Percentiles rank a stretch among this genome's conserved stretches.
Conservation (phyloP, 139 green algal species). For the Chlorella ohadii region DNA sequence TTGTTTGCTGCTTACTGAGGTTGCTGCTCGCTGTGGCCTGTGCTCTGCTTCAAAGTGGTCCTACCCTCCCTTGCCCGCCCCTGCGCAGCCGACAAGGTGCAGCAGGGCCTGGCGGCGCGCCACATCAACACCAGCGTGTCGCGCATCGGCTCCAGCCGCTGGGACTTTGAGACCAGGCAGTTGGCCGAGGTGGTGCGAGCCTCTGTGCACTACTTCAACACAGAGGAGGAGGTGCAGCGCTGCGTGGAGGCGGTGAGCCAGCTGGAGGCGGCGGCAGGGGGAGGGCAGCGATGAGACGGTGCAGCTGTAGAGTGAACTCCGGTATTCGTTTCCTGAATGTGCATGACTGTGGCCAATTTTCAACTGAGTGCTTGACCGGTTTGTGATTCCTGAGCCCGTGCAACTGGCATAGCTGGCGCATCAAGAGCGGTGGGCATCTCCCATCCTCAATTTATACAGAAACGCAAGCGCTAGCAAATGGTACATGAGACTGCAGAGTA, state of each 20-base stretch:
- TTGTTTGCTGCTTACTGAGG: neutral
- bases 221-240: slow-evolving; percentile 53
- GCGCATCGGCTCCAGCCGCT: slow-evolving; percentile 42
- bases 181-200: slow-evolving; percentile 61
- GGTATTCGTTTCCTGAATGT: too few relatives aligned
- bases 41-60: neutral
- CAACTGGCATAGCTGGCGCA: too few relatives aligned
- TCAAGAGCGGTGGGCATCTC: too few relatives aligned
- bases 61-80: neutral
- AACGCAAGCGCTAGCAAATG: too few relatives aligned
- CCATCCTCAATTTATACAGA: too few relatives aligned
- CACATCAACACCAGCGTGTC: slow-evolving; percentile 64
- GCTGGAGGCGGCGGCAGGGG: neutral
- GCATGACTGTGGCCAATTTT: too few relatives aligned
- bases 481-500: too few relatives aligned
- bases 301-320: too few relatives aligned
- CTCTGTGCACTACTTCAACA: slow-evolving; percentile 79
- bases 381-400: too few relatives aligned
- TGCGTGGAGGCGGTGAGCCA: slow-evolving; percentile 43
- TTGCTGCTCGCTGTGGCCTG: neutral
- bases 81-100: slow-evolving; percentile 32
- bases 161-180: slow-evolving; percentile 62
- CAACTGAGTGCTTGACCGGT: too few relatives aligned
- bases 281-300: neutral
- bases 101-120: slow-evolving; percentile 7